These are phyloP conservation scores for Saksenaea oblongispora DNA, from an alignment of 371 early-diverging fungal species.

Conservation along the genomic window DNA sequence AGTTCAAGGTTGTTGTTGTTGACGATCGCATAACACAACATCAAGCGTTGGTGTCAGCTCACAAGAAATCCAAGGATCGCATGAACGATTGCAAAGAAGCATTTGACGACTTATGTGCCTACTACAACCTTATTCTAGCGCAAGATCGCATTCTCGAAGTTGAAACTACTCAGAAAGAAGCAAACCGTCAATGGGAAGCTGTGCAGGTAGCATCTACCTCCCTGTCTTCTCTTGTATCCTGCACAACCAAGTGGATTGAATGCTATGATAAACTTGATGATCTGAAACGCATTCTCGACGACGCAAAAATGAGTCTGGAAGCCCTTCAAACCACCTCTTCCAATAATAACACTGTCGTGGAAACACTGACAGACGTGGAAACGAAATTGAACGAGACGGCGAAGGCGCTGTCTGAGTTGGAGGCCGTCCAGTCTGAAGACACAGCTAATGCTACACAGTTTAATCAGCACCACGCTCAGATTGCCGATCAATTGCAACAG, in stretches of 20 bases:
- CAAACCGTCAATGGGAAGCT: slow-evolving; percentile 11
- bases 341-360: neutral
- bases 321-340: neutral
- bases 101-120: slow-evolving; percentile 12
- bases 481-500: neutral
- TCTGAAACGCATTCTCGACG: neutral
- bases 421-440: neutral
- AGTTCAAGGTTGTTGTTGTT: neutral
- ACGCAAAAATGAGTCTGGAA: neutral
- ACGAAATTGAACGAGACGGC: neutral
- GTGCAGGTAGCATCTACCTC: neutral
- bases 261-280: neutral
- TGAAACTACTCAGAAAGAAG: neutral
- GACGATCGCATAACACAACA: slow-evolving; percentile 10
- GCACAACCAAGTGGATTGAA: neutral
- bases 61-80: slow-evolving; percentile 11
- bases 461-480: neutral
- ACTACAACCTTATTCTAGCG: slow-evolving; percentile 13
- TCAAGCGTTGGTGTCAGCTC: slow-evolving; percentile 13
- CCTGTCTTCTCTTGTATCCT: neutral
- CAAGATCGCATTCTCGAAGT: slow-evolving; percentile 1
- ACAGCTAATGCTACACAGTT: neutral
- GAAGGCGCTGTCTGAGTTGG: neutral
- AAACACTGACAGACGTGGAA: neutral
- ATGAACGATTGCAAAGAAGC: slow-evolving; percentile 21